Evolutionary conservation across 164 flowering plant species (phyloP).

Genomic region (Magnolia changhungtana): DNA sequence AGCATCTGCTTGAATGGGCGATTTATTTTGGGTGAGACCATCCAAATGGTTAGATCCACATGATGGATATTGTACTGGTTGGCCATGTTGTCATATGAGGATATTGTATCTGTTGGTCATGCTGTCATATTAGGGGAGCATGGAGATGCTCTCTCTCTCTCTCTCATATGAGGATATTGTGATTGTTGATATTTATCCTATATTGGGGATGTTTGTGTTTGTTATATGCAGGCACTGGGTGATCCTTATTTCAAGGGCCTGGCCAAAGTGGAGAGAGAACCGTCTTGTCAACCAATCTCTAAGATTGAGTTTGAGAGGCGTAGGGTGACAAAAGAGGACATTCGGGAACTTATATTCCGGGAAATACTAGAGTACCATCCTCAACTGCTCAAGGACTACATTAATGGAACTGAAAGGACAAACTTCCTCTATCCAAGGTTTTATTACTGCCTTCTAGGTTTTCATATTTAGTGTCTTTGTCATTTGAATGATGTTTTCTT

Average conservation of each 20-base stretch:
- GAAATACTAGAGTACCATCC: constrained; percentile 95
- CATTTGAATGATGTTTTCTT: neutral
- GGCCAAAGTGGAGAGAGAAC: constrained; percentile 80
- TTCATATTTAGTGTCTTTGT: neutral
- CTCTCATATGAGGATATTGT: neutral
- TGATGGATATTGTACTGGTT: too few relatives aligned
- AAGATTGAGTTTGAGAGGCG: constrained; percentile 92
- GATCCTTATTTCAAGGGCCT: constrained; percentile 90
- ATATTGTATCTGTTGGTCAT: too few relatives aligned
- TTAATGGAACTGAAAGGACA: constrained; percentile 76
- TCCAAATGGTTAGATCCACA: too few relatives aligned
- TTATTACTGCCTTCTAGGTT: neutral
- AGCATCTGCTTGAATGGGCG: too few relatives aligned
- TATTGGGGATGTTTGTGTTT: neutral
- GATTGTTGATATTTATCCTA: neutral
- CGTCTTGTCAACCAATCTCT: constrained; percentile 79
- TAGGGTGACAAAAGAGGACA: constrained; percentile 81
- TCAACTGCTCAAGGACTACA: constrained; percentile 70
- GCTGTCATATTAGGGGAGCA: too few relatives aligned
- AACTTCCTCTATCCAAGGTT: constrained; percentile 93
- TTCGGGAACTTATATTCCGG: constrained; percentile 73
- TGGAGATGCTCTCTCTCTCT: neutral
- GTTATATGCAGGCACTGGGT: constrained; percentile 59
- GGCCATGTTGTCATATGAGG: too few relatives aligned
- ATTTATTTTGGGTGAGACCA: too few relatives aligned